Base-by-base conservation (phyloP, 2,329 filamentous ascomycete genomes). In the Aspergillus carbonarius region DNA sequence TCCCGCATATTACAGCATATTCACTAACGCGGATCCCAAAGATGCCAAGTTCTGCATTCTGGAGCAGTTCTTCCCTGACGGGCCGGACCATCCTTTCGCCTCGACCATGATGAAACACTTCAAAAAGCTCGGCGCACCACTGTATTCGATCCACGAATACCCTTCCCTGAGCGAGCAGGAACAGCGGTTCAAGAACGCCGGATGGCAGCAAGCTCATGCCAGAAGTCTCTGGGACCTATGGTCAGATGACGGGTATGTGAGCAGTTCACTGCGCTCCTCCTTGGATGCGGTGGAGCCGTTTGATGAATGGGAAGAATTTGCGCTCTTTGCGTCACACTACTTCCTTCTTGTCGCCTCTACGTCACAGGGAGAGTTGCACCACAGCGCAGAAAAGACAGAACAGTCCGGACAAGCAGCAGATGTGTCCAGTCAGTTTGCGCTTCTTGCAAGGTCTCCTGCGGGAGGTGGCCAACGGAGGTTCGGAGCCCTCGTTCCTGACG, bases 231-330 rank as follows among this genome's bases (percentile, higher is more conserved):
- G 93, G 91, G 84, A 92, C 56, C 79, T 92, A 1, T 97, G 93
- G 93, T 85, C 83, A 10, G 85, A 90, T 63, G 79, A 85, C 13
- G 70, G 77, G 2, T 93, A 93, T 71, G 75, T 96, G 18, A 80
- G 79, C 5, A 69, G 81, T 1, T 74, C 81, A 1, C 82, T 91
- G 61, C 83, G 91, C 62, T 77, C 72, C 35, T 77, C 76, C 10
- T 76, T 97, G 13, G 88, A 96, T 66, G 70, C 77, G 0, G 75
- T 92, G 15, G 93, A 97, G 69, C 86, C 89, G 0, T 97, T 98
- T 70, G 93, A 98, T 72, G 93, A 97, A 75, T 96, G 92, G 92
- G 93, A 98, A 74, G 93, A 97, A 68, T 92, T 97, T 70, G 87
- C 89, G 2, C 79, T 96, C 0, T 96, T 96, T 72, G 86, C 85